A percentile compares a stretch with the other conserved stretches of the same genome.
phyloP scores from a whole-genome alignment of 805 yeast species.

The Cyberlindnera suaveolens region DNA sequence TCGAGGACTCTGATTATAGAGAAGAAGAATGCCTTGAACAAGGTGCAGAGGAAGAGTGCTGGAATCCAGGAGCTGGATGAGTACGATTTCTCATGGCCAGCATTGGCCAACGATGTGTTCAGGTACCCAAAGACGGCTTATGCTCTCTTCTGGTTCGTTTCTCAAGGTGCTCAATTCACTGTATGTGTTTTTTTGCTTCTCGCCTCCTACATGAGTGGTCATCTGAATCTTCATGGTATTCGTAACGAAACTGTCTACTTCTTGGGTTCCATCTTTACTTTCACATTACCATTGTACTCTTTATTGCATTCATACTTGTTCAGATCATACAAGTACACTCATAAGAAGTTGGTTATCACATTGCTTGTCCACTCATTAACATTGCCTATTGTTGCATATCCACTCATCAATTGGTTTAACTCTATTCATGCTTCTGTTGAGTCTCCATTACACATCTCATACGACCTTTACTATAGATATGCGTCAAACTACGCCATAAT shows the following conservation, averaged over 20 bases:
- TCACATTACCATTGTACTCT: slow-evolving; percentile 15
- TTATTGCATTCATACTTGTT: slow-evolving; percentile 14
- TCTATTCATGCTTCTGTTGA: slow-evolving; percentile 16
- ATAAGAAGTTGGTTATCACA: slow-evolving; percentile 1
- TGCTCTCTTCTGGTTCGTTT: slow-evolving; percentile 11
- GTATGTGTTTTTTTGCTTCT: slow-evolving; percentile 6
- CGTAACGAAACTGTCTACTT: slow-evolving; percentile 7
- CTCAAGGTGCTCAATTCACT: slow-evolving; percentile 18
- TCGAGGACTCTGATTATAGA: slow-evolving; percentile 13
- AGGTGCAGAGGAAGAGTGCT: slow-evolving; percentile 2
- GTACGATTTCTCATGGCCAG: slow-evolving; percentile 22
- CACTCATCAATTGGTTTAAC: slow-evolving; percentile 11
- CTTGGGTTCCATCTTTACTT: slow-evolving; percentile 4
- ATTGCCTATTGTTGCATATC: slow-evolving; percentile 14
- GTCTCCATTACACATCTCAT: slow-evolving; percentile 19
- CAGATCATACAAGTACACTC: slow-evolving; percentile 14
- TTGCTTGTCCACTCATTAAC: slow-evolving; percentile 14
- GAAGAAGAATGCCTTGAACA: slow-evolving; percentile 11
- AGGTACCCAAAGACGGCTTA: slow-evolving; percentile 13
- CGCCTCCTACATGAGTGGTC: slow-evolving; percentile 4
- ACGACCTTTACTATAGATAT: neutral
- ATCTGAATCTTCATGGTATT: slow-evolving; percentile 11
- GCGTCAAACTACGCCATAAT: slow-evolving; percentile 9
- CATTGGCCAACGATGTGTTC: slow-evolving; percentile 20
- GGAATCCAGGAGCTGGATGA: slow-evolving; percentile 4